Base-by-base conservation (phyloP, 78 protist species). In the Dictyostelium capitatum region DNA sequence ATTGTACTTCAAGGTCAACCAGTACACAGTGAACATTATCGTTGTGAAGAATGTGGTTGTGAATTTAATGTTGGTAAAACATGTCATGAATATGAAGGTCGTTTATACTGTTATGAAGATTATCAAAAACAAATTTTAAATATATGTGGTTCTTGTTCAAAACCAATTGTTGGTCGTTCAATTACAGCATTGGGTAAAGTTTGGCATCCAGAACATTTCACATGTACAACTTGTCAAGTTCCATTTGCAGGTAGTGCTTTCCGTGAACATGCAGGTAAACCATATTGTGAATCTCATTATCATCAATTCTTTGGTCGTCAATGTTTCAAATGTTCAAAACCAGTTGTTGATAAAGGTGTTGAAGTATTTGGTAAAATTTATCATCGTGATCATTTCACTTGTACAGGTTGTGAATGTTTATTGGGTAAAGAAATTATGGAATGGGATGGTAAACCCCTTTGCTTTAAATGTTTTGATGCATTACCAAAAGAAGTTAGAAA, bases 121-220 rank as follows among this genome's bases (percentile, higher is more conserved):
- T 95, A 95, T 46, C 92, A 81, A 43, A 93, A 93, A 75, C 89
- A 82, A 37, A 79, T 83, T 78, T 37, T 92, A 41, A 95, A 80
- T 72, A 77, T 67, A 50, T 95, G 97, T 80, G 95, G 95, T 67
- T 28, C 69, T 25, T 95, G 97, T 77, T 8, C 69, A 3, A 95
- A 95, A 54, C 97, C 97, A 41, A 95, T 95, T 25, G 83, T 90
- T 47, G 97, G 97, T 23, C 95, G 97, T 65, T 89, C 95, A 37
- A 83, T 90, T 37, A 95, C 91, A 37, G 97, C 97, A 11, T 50
- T 89, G 59, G 90, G 89, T 43, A 81, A 80, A 47, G 80, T 95
- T 2, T 95, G 95, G 95, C 97, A 95, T 77, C 97, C 97, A 65
- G 97, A 95, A 28, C 94, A 90, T 87, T 83, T 95, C n/a, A 67